Conservation (phyloP, 768 basidiomycete species). For the Lactarius vividus region DNA sequence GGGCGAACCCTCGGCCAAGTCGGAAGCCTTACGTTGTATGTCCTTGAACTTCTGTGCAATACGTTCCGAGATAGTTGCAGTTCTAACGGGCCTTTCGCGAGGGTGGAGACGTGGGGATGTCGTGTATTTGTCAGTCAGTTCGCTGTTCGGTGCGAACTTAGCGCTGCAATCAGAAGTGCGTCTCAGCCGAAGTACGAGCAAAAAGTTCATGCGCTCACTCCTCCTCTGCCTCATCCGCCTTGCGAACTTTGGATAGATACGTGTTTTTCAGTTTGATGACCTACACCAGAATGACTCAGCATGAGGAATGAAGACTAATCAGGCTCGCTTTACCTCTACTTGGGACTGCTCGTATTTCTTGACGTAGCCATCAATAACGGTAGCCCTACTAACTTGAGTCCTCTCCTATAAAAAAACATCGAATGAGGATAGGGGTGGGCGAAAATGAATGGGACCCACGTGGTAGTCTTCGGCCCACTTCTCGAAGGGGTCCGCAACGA, state of each 20-base stretch:
- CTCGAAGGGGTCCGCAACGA: constrained; percentile 79
- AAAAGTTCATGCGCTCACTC: constrained; percentile 57
- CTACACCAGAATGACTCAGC: constrained; percentile 31
- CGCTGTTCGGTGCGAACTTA: constrained; percentile 78
- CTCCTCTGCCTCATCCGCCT: constrained; percentile 90
- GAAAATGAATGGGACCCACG: constrained; percentile 38
- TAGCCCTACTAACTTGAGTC: constrained; percentile 19
- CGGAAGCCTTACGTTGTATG: constrained; percentile 56
- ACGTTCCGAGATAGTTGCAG: constrained; percentile 82
- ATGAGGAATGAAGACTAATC: not conserved
- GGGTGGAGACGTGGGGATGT: constrained; percentile 70
- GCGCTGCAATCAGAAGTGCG: constrained; percentile 47
- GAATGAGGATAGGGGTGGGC: not conserved
- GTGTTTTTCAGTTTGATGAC: constrained; percentile 66
- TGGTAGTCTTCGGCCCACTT: constrained; percentile 76
- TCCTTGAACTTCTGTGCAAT: constrained; percentile 81
- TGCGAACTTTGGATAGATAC: constrained; percentile 74
- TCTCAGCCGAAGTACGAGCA: constrained; percentile 10
- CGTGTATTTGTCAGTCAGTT: constrained; percentile 70
- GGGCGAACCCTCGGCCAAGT: constrained; percentile 11
- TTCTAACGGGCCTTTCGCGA: constrained; percentile 55
- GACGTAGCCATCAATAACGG: constrained; percentile 36
- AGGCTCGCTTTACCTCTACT: constrained; percentile 47
- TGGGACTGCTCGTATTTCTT: constrained; percentile 68
- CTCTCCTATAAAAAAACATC: constrained; percentile 13